phyloP scores from a whole-genome alignment of 345 rosid species.

The Pistacia vera region DNA sequence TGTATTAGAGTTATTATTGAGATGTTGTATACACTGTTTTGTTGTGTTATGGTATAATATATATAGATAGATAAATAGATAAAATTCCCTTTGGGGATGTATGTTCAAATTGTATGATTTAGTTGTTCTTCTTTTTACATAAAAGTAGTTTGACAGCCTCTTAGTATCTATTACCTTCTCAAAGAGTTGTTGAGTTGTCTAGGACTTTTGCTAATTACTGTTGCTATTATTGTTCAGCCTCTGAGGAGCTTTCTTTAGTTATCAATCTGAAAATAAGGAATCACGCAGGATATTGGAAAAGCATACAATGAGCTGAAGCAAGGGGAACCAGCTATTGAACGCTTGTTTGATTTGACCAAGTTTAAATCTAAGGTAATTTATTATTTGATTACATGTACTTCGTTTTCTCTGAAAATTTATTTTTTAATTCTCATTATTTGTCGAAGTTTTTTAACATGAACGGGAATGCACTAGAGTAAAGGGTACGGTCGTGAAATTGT shows the following conservation, averaged over 20 bases:
- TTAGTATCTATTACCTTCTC: background rate
- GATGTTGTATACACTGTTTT: background rate
- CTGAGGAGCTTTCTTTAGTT: conserved; percentile 38
- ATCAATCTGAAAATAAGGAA: conserved; percentile 38
- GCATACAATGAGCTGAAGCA: conserved; percentile 95
- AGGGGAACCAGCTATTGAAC: conserved; percentile 92
- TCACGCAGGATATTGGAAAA: conserved; percentile 80
- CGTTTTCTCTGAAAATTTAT: background rate
- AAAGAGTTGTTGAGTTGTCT: background rate
- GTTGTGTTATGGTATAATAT: background rate
- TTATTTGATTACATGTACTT: background rate
- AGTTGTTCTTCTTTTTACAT: conserved; percentile 1
- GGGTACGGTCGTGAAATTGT: background rate
- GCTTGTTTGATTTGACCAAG: conserved; percentile 67
- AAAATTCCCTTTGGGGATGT: background rate
- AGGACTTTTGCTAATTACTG: conserved; percentile 12
- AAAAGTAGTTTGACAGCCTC: conserved; percentile 6
- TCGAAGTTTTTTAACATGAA: background rate
- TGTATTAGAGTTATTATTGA: background rate
- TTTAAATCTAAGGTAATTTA: conserved; percentile 59
- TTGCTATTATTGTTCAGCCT: conserved; percentile 15
- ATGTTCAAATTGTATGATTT: background rate
- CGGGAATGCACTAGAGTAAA: background rate
- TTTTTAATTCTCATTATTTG: background rate
- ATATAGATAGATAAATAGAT: background rate